phyloP scores from a whole-genome alignment of 139 green algal genomes.

The Tetraselmis chui region DNA sequence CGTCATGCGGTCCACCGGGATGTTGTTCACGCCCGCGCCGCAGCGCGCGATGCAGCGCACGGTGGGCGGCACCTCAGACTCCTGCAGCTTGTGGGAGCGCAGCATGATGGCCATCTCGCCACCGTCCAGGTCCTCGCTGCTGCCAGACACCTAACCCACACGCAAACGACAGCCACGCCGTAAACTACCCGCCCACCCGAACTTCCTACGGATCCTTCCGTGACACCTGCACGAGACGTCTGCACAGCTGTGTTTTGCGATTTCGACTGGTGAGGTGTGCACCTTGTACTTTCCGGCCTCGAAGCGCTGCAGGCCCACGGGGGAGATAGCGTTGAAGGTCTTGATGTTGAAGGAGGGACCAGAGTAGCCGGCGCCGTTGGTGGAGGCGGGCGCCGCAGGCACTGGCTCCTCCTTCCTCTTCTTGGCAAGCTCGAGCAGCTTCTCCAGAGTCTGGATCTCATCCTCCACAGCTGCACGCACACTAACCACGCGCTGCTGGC shows the following conservation, averaged over 20 bases:
- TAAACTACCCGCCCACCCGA: too few relatives aligned
- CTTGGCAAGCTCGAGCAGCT: background rate
- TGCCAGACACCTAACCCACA: slow-evolving; percentile 29
- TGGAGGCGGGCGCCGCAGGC: background rate
- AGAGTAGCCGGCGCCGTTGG: slow-evolving; percentile 7
- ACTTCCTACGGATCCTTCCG: too few relatives aligned
- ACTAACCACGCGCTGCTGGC: background rate
- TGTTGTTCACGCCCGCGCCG: slow-evolving; percentile 50
- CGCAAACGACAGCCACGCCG: too few relatives aligned
- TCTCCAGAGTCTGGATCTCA: background rate
- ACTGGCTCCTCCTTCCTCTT: background rate
- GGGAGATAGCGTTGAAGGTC: slow-evolving; percentile 44
- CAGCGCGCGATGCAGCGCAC: slow-evolving; percentile 45
- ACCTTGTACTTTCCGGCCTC: slow-evolving; percentile 32
- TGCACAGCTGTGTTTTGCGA: too few relatives aligned
- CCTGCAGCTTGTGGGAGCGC: slow-evolving; percentile 44
- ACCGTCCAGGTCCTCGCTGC: slow-evolving; percentile 24
- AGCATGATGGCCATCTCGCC: slow-evolving; percentile 51
- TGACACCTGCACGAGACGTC: too few relatives aligned
- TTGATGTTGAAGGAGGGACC: slow-evolving; percentile 34
- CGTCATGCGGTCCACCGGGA: slow-evolving; percentile 41
- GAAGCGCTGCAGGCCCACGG: slow-evolving; percentile 37
- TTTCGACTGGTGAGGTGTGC: too few relatives aligned
- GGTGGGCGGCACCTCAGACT: slow-evolving; percentile 16
- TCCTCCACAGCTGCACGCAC: background rate